Evolutionary conservation across 257 asterid genomes (phyloP).

Genomic region (Solanum sejunctum): DNA sequence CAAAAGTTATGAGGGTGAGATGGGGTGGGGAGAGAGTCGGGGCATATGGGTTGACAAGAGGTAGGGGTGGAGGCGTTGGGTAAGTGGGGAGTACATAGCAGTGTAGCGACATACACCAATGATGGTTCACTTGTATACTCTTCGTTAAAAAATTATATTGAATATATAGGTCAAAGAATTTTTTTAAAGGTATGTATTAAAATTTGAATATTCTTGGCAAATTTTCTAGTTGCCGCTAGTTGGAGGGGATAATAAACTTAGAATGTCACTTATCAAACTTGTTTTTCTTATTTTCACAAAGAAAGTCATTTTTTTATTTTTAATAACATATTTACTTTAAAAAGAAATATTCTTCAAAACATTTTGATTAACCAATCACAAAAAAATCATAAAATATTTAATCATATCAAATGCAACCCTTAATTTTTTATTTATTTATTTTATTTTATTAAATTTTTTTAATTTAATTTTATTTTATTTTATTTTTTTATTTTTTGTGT

Average conservation of each 20-base stretch:
- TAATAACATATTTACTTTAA: neutral
- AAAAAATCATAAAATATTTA: neutral
- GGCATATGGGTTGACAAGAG: neutral
- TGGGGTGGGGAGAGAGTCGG: neutral
- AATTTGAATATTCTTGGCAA: neutral
- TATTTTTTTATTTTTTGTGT: neutral
- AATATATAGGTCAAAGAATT: too few relatives aligned
- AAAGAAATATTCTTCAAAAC: neutral
- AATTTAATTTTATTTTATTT: too few relatives aligned
- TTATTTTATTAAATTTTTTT: too few relatives aligned
- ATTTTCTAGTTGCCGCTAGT: neutral
- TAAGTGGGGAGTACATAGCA: too few relatives aligned
- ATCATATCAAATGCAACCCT: neutral
- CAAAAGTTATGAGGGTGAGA: too few relatives aligned
- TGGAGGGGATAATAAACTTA: neutral
- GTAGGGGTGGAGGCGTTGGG: neutral
- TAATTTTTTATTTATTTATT: neutral
- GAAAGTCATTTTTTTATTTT: neutral
- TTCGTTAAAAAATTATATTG: neutral
- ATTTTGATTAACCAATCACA: neutral
- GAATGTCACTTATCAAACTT: neutral
- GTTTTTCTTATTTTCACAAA: neutral
- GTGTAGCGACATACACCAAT: neutral
- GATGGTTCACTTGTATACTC: neutral
- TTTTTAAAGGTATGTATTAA: too few relatives aligned